Conservation (phyloP, 192 early-diverging fungal genomes). For the Diversispora epigaea region DNA sequence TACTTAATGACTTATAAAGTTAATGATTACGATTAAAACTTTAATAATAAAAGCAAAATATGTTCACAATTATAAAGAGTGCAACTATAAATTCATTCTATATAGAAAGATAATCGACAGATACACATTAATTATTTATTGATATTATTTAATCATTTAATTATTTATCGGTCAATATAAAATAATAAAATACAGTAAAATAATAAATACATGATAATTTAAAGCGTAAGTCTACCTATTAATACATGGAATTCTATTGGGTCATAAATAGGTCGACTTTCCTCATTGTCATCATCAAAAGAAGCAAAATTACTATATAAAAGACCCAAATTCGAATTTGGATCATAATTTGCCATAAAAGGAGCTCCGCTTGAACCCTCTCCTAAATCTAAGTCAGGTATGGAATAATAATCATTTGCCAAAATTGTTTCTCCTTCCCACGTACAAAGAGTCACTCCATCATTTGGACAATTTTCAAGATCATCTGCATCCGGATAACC, state of each 20-base stretch:
- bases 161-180: neutral
- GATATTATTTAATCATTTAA: neutral
- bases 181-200: neutral
- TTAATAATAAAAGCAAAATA: neutral
- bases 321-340: neutral
- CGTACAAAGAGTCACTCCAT: conserved; percentile 1
- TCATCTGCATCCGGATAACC: neutral
- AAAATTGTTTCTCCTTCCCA: neutral
- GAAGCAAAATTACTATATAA: conserved; percentile 11
- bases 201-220: conserved; percentile 16
- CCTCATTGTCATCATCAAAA: too few species aligned
- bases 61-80: neutral
- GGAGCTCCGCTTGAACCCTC: neutral
- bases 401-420: neutral
- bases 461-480: conserved; percentile 8
- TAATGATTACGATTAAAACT: too few species aligned
- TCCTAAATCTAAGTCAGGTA: neutral
- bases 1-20: too few species aligned
- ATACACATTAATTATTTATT: neutral
- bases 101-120: neutral
- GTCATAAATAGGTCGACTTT: conserved; percentile 13
- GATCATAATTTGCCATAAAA: neutral
- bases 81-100: neutral
- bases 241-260: conserved; percentile 3
- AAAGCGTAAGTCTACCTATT: neutral